Evolutionary conservation across 179 eudicot genomes (phyloP).

Genomic region (Camellia oleifera): DNA sequence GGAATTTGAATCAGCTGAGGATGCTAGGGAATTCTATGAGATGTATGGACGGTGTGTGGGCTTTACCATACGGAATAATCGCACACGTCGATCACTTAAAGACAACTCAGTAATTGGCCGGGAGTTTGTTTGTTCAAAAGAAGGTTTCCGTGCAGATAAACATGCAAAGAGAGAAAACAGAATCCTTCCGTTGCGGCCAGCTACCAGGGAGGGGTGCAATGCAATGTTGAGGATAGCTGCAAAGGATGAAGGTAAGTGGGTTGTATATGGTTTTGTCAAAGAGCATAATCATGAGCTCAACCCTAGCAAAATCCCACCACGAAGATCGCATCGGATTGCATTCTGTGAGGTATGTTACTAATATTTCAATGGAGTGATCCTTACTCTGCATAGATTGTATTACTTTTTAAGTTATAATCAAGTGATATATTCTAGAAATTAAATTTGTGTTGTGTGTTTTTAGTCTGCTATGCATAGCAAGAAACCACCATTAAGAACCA

Average conservation of each 20-base stretch:
- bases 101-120: no score
- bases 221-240: no score
- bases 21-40: slow-evolving; percentile 30
- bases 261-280: slow-evolving; percentile 26
- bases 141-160: slow-evolving; percentile 12
- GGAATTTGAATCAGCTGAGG: slow-evolving; percentile 32
- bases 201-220: no score
- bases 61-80: slow-evolving; percentile 20
- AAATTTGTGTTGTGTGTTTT: not conserved
- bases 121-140: not conserved
- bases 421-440: not conserved
- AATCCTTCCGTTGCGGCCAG: slow-evolving; percentile 25
- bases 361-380: not conserved
- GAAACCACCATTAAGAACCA: not conserved
- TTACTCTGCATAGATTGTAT: no score
- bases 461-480: not conserved
- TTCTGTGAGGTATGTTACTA: slow-evolving; percentile 25
- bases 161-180: not conserved
- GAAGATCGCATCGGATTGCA: slow-evolving; percentile 46
- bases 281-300: no score
- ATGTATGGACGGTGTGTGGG: slow-evolving; percentile 20
- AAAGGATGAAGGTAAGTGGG: slow-evolving; percentile 38
- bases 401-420: no score
- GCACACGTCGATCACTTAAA: slow-evolving; percentile 2
- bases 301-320: slow-evolving; percentile 37